Conservation (phyloP, 345 rosid genomes). For the Iberis pinnata region DNA sequence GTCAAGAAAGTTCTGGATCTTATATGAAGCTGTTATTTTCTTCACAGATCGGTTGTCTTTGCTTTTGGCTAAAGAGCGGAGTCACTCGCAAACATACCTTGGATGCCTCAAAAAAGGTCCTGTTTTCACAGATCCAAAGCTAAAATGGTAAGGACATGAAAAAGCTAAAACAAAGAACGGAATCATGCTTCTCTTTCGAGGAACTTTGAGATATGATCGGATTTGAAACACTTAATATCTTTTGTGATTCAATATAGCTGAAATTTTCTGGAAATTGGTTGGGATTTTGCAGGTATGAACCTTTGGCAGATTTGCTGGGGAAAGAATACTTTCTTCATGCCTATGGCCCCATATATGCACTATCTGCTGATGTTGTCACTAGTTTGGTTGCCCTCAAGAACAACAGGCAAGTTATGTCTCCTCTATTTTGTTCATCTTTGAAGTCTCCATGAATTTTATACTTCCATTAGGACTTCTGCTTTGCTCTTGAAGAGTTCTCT, state of each 20-base stretch:
- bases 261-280: neutral
- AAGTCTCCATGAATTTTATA: conserved; percentile 2
- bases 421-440: neutral
- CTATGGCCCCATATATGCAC: conserved; percentile 91
- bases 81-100: conserved; percentile 77
- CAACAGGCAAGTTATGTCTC: conserved; percentile 48
- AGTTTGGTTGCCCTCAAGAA: conserved; percentile 72
- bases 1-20: neutral
- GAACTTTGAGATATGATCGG: neutral
- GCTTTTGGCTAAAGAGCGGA: conserved; percentile 71
- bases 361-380: conserved; percentile 77
- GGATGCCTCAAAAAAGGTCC: conserved; percentile 95
- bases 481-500: neutral
- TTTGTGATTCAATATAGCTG: conserved; percentile 13
- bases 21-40: conserved; percentile 11
- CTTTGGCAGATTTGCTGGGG: conserved; percentile 66
- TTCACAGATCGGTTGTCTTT: conserved; percentile 62
- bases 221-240: conserved; percentile 3
- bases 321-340: conserved; percentile 89
- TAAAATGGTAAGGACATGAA: conserved; percentile 56
- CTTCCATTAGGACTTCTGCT: neutral
- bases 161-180: neutral
- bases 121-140: conserved; percentile 76
- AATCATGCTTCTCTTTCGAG: conserved; percentile 8
- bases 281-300: conserved; percentile 70